phyloP scores from a whole-genome alignment of 495 filamentous ascomycete genomes.

The Tuber borchii region DNA sequence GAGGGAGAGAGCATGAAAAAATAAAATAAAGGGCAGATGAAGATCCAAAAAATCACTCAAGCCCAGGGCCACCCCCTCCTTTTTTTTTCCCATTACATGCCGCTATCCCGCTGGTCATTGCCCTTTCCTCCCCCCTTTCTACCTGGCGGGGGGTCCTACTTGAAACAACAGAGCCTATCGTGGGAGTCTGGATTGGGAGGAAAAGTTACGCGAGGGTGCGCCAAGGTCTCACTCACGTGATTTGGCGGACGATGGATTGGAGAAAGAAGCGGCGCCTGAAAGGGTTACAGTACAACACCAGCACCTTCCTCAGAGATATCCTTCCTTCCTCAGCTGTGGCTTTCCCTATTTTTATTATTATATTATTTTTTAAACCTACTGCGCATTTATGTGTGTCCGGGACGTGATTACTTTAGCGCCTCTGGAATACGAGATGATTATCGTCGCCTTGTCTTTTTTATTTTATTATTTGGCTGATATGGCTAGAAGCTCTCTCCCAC shows the following conservation, averaged over 20 bases:
- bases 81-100: not conserved
- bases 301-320: not conserved
- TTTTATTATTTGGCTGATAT: not conserved
- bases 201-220: not conserved
- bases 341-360: not conserved
- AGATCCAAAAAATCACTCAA: slow-evolving; percentile 1
- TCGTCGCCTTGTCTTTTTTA: not conserved
- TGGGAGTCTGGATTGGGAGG: not conserved
- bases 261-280: not conserved
- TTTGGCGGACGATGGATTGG: not conserved
- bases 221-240: not conserved
- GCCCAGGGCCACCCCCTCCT: not conserved
- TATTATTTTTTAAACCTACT: not conserved
- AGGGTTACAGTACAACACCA: not conserved
- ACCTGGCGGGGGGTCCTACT: not conserved
- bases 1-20: not conserved
- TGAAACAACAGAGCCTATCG: slow-evolving; percentile 2
- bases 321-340: not conserved
- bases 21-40: not conserved
- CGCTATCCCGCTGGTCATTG: not conserved
- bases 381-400: not conserved
- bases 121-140: not conserved
- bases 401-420: not conserved
- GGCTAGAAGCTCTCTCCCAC: not conserved
- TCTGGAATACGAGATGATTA: not conserved